Evolutionary conservation across 352 stramenopile species (phyloP).

Genomic region (Pythium vanterpoolii): DNA sequence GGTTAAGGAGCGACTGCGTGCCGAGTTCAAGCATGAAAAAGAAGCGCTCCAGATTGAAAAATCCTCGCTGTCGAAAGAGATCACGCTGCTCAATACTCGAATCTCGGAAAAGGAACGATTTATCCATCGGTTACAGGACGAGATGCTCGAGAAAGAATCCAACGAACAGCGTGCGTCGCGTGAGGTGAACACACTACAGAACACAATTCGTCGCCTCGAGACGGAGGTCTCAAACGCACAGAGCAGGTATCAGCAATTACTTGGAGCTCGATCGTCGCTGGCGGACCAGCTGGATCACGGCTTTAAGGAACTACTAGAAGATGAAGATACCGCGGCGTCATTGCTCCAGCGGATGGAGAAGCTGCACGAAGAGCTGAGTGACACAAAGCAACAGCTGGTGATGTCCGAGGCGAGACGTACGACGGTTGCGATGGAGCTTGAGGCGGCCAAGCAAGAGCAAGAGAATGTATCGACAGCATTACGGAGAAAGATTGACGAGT

Average conservation of each 20-base stretch:
- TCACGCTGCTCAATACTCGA: constrained; percentile 30
- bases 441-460: constrained; percentile 27
- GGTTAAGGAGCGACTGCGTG: constrained; percentile 56
- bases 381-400: constrained; percentile 35
- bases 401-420: constrained; percentile 30
- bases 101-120: constrained; percentile 46
- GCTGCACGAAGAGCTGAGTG: constrained; percentile 38
- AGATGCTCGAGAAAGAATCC: constrained; percentile 33
- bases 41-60: constrained; percentile 38
- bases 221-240: constrained; percentile 35
- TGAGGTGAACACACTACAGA: constrained; percentile 38
- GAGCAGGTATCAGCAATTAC: constrained; percentile 53
- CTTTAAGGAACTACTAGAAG: constrained; percentile 65
- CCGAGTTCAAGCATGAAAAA: constrained; percentile 64
- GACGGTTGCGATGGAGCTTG: constrained; percentile 31
- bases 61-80: constrained; percentile 39
- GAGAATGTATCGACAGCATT: constrained; percentile 25
- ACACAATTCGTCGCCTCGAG: constrained; percentile 37
- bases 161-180: constrained; percentile 39
- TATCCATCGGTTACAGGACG: constrained; percentile 40
- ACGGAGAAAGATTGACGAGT: constrained; percentile 51
- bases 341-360: constrained; percentile 41
- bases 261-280: constrained; percentile 43
- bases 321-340: constrained; percentile 51
- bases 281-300: constrained; percentile 61